Conservation (phyloP, 139 green algal genomes). For the Chlamydomonas sphaeroides region DNA sequence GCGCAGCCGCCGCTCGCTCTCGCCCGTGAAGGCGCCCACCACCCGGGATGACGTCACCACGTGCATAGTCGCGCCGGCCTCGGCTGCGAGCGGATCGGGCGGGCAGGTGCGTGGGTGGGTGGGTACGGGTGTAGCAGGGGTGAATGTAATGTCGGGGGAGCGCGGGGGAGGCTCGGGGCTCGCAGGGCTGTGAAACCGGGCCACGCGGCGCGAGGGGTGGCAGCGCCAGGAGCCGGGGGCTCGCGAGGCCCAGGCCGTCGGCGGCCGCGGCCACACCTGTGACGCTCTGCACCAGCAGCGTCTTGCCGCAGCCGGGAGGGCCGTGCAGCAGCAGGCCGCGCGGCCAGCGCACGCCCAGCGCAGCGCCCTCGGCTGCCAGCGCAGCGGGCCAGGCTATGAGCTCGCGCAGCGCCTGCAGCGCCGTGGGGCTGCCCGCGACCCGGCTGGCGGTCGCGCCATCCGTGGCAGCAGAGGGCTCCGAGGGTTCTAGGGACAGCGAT, state of each 20-base stretch:
- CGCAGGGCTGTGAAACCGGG: no score
- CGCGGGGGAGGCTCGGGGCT: no score
- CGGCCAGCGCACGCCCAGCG: conserved; percentile 77
- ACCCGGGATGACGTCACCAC: conserved; percentile 68
- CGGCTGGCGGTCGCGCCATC: background rate
- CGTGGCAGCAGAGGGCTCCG: no score
- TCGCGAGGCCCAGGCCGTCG: no score
- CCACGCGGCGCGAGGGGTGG: no score
- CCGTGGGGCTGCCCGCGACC: conserved; percentile 51
- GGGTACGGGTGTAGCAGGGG: background rate
- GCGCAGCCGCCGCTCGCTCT: conserved; percentile 88
- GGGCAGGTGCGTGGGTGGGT: background rate
- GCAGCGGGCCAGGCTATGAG: conserved; percentile 73
- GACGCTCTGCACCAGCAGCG: conserved; percentile 90
- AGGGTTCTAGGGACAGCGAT: no score
- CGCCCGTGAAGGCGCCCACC: conserved; percentile 82
- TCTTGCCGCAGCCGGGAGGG: conserved; percentile 88
- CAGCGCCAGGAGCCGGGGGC: no score
- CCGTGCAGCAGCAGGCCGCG: conserved; percentile 88
- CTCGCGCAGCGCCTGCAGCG: conserved; percentile 67
- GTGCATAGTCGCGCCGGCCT: conserved; percentile 73
- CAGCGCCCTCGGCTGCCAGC: conserved; percentile 51
- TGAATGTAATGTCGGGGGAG: no score
- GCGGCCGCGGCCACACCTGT: conserved; percentile 74
- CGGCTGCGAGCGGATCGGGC: conserved; percentile 42